A percentile compares a stretch with the other conserved stretches of the same genome.
These are phyloP conservation scores for Plasmopara muralis DNA, from an alignment of 352 stramenopile genomes.

Conservation along the genomic window DNA sequence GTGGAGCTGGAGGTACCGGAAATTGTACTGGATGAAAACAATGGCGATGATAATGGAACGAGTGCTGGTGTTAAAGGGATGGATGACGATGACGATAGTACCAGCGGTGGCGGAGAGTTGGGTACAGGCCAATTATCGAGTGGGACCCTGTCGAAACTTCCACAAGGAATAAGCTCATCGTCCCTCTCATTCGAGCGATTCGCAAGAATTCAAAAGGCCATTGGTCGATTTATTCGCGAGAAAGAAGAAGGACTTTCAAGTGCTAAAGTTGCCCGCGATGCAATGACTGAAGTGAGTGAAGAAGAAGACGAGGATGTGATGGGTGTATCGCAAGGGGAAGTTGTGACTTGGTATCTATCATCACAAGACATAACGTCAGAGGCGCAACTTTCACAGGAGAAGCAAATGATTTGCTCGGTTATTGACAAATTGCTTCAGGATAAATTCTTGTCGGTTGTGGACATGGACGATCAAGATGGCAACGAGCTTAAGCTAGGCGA, in stretches of 20 bases:
- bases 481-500: constrained; percentile 9
- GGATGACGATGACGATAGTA: constrained; percentile 2
- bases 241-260: constrained; percentile 60
- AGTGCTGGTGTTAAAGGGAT: constrained; percentile 5
- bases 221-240: constrained; percentile 73
- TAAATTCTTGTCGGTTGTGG: constrained; percentile 67
- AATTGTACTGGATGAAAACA: constrained; percentile 39
- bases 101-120: constrained; percentile 2
- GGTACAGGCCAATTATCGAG: constrained; percentile 1
- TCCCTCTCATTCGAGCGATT: constrained; percentile 80
- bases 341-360: constrained; percentile 81
- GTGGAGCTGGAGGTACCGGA: constrained; percentile 87
- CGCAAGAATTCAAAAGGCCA: constrained; percentile 72
- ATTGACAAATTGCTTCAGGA: constrained; percentile 77
- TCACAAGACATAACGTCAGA: constrained; percentile 84
- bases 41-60: constrained; percentile 31
- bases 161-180: constrained; percentile 21
- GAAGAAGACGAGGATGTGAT: constrained; percentile 51
- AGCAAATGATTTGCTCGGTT: constrained; percentile 77
- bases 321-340: constrained; percentile 65
- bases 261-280: constrained; percentile 38
- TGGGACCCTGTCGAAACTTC: constrained; percentile 19
- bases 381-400: constrained; percentile 65
- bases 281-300: constrained; percentile 15
- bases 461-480: constrained; percentile 45